Evolutionary conservation across 371 early-diverging fungal genomes (phyloP), one percentile per base, ranked within the genome.

Genomic region (Actinomortierella ambigua): DNA sequence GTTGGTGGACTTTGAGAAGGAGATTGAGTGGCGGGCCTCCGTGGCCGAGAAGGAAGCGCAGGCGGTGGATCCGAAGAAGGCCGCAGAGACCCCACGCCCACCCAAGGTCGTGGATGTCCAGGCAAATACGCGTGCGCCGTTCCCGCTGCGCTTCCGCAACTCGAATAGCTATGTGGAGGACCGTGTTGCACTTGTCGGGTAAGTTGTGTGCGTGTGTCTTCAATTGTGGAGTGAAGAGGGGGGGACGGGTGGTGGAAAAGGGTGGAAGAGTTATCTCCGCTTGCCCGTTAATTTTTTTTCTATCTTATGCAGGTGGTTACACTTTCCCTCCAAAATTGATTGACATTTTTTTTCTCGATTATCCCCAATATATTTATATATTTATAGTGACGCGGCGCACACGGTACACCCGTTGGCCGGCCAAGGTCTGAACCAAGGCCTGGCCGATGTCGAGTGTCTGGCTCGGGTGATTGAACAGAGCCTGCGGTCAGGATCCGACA

Each of bases 321-420:
- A 22, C 4, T 23, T 52, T 41, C 20, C 22, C 9, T 17, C 13
- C 48, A 5, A 59, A 50, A 56, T 23, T 3, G 24, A 27, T 24
- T 46, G 3, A 14, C 29, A 15, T 17, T 57, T 47, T 24, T 27
- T 44, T 23, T 23, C 47, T 14, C 15, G 13, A 14, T 40, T 40
- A 14, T 28, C 27, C 28, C n/a, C 18, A 61, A 58, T 34, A 34
- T 42, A 15, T 50, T 5, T 39, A 61, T 40, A 20, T 67, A 13
- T 18, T 9, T 29, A 24, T 66, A 90, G 95, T 0, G 98, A 98
- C 77, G 97, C 98, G 9, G 98, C 98, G n/a, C 98, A 98, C 68
- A 85, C 93, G 0, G 88, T 95, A 40, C 98, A 98, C 66, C 98
- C 98, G 18, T 81, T 98, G 59, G 98, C 98, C 6, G 98, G 98